Conservation (phyloP, 2,329 filamentous ascomycete genomes). For the Pseudocercospora vitis region DNA sequence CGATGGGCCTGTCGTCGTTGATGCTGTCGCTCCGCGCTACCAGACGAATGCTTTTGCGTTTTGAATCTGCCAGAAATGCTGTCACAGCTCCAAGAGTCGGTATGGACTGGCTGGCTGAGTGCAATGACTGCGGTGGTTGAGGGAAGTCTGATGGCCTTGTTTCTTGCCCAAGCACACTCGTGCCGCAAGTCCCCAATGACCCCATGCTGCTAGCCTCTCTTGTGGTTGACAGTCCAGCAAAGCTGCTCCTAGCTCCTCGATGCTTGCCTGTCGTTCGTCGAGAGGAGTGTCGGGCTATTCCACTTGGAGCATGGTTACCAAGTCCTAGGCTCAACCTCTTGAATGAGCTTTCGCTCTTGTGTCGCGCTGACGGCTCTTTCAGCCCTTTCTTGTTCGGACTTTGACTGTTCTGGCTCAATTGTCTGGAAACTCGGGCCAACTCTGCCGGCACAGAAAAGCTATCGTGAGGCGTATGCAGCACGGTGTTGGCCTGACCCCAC, state of each 20-base stretch:
- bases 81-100: constrained; percentile 31
- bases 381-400: constrained; percentile 35
- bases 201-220: constrained; percentile 39
- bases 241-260: constrained; percentile 26
- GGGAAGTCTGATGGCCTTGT: constrained; percentile 42
- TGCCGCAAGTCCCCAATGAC: constrained; percentile 42
- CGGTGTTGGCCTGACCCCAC: constrained; percentile 40
- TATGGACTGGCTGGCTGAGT: constrained; percentile 29
- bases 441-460: constrained; percentile 47
- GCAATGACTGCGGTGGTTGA: constrained; percentile 31
- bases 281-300: constrained; percentile 35
- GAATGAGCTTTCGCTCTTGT: constrained; percentile 27
- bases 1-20: constrained; percentile 39
- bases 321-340: constrained; percentile 30
- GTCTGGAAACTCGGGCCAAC: constrained; percentile 40
- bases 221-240: constrained; percentile 31
- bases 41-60: constrained; percentile 43
- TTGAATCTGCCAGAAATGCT: constrained; percentile 30
- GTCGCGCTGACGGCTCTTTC: constrained; percentile 35
- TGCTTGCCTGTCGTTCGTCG: constrained; percentile 23
- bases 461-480: constrained; percentile 43
- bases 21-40: constrained; percentile 41
- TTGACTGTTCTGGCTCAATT: constrained; percentile 29
- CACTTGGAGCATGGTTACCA: constrained; percentile 27
- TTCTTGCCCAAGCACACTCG: constrained; percentile 40